Conservation (phyloP, 176 grass and related monocot species). For the Calamus simplicifolius region DNA sequence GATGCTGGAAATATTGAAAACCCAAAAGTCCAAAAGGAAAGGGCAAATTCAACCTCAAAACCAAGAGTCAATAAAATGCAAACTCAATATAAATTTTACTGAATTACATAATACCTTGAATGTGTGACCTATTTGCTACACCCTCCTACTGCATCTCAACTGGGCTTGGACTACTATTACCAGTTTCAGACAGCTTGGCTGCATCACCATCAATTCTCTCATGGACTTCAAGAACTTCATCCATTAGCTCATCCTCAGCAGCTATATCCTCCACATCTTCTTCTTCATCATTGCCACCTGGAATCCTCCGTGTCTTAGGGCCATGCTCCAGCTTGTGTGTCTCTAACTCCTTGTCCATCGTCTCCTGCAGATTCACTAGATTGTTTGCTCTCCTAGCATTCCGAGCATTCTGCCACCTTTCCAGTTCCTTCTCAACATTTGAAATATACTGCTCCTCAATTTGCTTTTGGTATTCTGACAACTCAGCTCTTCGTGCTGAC, state of each 20-base stretch:
- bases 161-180: conserved; percentile 20
- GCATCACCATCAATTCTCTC: conserved; percentile 43
- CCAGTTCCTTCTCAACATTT: conserved; percentile 80
- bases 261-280: conserved; percentile 82
- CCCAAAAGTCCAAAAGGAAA: too few relatives aligned
- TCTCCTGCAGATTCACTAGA: conserved; percentile 62
- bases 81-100: too few relatives aligned
- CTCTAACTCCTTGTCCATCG: conserved; percentile 90
- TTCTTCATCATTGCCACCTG: conserved; percentile 56
- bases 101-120: too few relatives aligned
- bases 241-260: conserved; percentile 74
- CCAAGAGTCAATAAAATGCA: too few relatives aligned
- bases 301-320: conserved; percentile 64
- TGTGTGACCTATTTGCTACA: too few relatives aligned
- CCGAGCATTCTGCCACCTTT: conserved; percentile 73
- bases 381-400: conserved; percentile 40
- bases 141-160: not conserved
- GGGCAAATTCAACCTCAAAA: too few relatives aligned
- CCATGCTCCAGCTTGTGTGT: conserved; percentile 84
- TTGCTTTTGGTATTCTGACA: conserved; percentile 71
- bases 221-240: conserved; percentile 62
- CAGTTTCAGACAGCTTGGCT: conserved; percentile 34
- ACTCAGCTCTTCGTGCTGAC: conserved; percentile 50
- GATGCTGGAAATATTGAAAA: too few relatives aligned
- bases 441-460: conserved; percentile 77